Percentiles rank a stretch among this genome's conserved stretches.
These are phyloP conservation scores for Apiospora sp. DNA, from an alignment of 2,329 filamentous ascomycete species.

Conservation along the genomic window DNA sequence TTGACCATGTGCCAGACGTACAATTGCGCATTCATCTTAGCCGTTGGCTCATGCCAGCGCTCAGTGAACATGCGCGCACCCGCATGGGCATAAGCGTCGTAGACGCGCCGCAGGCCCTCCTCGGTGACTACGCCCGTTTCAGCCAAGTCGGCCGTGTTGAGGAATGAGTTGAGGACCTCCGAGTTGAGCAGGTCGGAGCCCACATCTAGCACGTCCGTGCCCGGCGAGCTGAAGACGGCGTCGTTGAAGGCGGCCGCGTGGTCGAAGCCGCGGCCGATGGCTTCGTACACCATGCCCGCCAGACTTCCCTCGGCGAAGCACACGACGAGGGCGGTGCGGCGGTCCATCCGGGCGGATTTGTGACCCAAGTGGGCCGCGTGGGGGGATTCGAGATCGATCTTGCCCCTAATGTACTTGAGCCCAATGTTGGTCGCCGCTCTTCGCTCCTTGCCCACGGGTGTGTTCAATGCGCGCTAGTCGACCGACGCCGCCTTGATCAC, in stretches of 20 bases:
- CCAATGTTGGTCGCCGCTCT: slow-evolving; percentile 26
- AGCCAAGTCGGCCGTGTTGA: slow-evolving; percentile 37
- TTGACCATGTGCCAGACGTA: slow-evolving; percentile 39
- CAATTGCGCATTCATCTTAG: slow-evolving; percentile 34
- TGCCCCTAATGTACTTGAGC: slow-evolving; percentile 35
- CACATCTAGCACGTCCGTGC: slow-evolving; percentile 28
- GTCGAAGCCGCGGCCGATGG: slow-evolving; percentile 36
- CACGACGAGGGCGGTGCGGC: slow-evolving; percentile 33
- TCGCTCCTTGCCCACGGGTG: background rate
- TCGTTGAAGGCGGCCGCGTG: slow-evolving; percentile 35
- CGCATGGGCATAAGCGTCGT: slow-evolving; percentile 38
- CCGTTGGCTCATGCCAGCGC: slow-evolving; percentile 36
- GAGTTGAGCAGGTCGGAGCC: slow-evolving; percentile 26
- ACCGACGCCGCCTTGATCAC: background rate
- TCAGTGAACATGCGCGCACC: slow-evolving; percentile 36
- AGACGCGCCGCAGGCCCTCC: slow-evolving; percentile 35
- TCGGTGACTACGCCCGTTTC: slow-evolving; percentile 35
- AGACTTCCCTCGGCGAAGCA: slow-evolving; percentile 45
- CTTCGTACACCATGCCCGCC: slow-evolving; percentile 49
- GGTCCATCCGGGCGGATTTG: slow-evolving; percentile 32
- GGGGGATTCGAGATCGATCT: slow-evolving; percentile 34
- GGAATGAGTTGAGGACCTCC: slow-evolving; percentile 35
- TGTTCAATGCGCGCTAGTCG: background rate
- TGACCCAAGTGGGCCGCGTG: slow-evolving; percentile 30
- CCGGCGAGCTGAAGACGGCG: slow-evolving; percentile 36